phyloP scores from a whole-genome alignment of 2,329 filamentous ascomycete genomes.

The Endothia cerciana region DNA sequence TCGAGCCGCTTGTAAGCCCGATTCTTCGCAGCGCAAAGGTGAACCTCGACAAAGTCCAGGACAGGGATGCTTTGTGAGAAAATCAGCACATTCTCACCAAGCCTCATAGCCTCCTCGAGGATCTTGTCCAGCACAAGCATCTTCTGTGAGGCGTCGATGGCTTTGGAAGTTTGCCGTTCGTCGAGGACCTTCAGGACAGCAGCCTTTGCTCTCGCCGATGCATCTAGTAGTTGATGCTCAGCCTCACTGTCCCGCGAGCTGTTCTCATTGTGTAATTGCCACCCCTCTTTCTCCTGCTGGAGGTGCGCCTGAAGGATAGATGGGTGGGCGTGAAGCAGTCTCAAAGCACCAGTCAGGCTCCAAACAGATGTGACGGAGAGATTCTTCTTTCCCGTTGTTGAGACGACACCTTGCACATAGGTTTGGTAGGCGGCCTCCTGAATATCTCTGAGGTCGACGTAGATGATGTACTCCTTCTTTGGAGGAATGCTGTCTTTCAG shows the following conservation, averaged over 20 bases:
- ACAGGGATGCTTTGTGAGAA: constrained; percentile 77
- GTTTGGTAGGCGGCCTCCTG: constrained; percentile 66
- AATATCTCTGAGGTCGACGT: constrained; percentile 67
- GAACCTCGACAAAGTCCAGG: constrained; percentile 67
- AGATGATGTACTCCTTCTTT: constrained; percentile 84
- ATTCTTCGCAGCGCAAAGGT: constrained; percentile 58
- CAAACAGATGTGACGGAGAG: constrained; percentile 32
- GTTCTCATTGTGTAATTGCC: background rate
- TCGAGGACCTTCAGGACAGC: constrained; percentile 42
- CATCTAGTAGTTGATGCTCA: background rate
- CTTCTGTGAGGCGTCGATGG: constrained; percentile 67
- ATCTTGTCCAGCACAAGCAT: constrained; percentile 70
- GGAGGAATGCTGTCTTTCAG: constrained; percentile 69
- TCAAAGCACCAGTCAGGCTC: constrained; percentile 48
- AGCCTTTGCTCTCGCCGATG: constrained; percentile 33
- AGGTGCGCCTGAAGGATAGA: constrained; percentile 48
- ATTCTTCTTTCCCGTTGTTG: background rate
- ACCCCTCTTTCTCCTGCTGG: constrained; percentile 29
- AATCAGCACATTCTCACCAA: constrained; percentile 75
- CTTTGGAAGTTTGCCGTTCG: constrained; percentile 44
- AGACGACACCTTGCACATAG: constrained; percentile 38
- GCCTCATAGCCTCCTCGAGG: constrained; percentile 62
- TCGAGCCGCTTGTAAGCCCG: constrained; percentile 65
- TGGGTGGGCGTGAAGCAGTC: constrained; percentile 57
- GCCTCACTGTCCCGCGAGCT: background rate